A percentile compares a stretch with the other conserved stretches of the same genome.
Conservation (phyloP, 352 stramenopile species). For the Phytopythium boreale region DNA sequence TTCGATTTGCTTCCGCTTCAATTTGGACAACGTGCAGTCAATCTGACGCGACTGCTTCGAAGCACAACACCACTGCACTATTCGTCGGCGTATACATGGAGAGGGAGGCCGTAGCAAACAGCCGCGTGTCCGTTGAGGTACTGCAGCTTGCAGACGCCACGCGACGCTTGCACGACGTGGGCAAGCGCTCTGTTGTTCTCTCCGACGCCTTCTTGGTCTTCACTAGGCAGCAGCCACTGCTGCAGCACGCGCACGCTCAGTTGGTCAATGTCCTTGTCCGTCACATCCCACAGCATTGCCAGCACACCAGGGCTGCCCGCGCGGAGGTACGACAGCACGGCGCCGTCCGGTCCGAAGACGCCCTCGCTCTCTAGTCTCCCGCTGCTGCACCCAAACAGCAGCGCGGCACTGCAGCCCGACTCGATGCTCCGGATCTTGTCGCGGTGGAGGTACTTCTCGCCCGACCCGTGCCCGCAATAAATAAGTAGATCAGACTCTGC, state of each 20-base stretch:
- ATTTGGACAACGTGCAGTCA: too few relatives aligned
- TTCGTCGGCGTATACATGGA: conserved; percentile 23
- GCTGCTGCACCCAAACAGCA: conserved; percentile 98
- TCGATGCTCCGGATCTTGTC: conserved; percentile 64
- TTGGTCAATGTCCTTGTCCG: conserved; percentile 98
- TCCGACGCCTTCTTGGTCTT: conserved; percentile 19
- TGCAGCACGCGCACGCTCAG: conserved; percentile 63
- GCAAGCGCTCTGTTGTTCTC: conserved; percentile 33
- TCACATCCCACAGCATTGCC: conserved; percentile 99
- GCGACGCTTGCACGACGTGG: conserved; percentile 63
- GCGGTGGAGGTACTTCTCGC: conserved; percentile 90
- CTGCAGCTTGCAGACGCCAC: conserved; percentile 91
- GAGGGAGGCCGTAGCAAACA: conserved; percentile 94
- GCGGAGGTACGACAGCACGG: conserved; percentile 93
- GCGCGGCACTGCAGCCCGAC: conserved; percentile 63
- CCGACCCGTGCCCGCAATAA: conserved; percentile 97
- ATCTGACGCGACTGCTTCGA: too few relatives aligned
- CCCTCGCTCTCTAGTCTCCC: conserved; percentile 83
- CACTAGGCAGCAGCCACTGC: conserved; percentile 63
- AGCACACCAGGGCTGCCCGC: conserved; percentile 93
- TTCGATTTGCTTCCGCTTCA: too few relatives aligned
- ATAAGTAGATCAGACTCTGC: conserved; percentile 88
- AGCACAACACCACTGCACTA: neutral
- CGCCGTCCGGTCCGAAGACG: conserved; percentile 93
- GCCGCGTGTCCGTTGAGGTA: conserved; percentile 94